Base-by-base conservation (phyloP, 1,284 basidiomycete genomes). In the Mycosarcoma maydis region DNA sequence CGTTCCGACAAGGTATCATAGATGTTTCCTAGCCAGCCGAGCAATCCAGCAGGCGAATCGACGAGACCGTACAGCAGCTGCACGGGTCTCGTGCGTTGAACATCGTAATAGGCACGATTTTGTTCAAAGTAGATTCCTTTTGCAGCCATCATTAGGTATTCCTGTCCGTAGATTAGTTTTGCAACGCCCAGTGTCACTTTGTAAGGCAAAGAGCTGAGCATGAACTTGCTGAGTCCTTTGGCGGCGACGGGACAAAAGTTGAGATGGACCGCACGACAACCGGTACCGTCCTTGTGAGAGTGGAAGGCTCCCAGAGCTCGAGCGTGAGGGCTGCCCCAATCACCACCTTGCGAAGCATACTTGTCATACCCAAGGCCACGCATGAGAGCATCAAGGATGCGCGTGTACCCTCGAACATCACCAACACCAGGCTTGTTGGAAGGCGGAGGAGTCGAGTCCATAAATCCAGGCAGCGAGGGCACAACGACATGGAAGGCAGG, bases 401-500 rank as follows among this genome's bases (percentile, higher is more conserved):
- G 60, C 2, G 53, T 50, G 51, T 74, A 76, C 22, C 73, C 75
- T 4, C 38, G 41, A 17, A 72, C 59, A 4, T 72, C 59, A 22
- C 69, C 69, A 6, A 72, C 53, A 6, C 65, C 65, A 4, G 46
- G 37, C 17, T 60, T 33, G 16, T 60, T 67, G 46, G 42, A 53
- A 0, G 76, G 75, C 1, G 74, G 75, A 0, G 66, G 39, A 2
- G 69, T 61, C 34, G 75, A 77, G 52, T 75, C 61, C 50, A 65
- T 55, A 49, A 70, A 78, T 6, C 76, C 76, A 14, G 72, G 68
- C 32, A 78, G 48, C 5, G 76, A 78, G 22, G 76, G 75, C 2
- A 74, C 73, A 14, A 78, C 73, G 20, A 78, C 71, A 41, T 78
- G 72, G 57, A 78, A 78, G 0, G 76, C 74, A n/a, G 69, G 69